Percentiles rank a stretch among this genome's conserved stretches.
phyloP scores from a whole-genome alignment of 2,329 filamentous ascomycete genomes.

The Cercospora sp. region DNA sequence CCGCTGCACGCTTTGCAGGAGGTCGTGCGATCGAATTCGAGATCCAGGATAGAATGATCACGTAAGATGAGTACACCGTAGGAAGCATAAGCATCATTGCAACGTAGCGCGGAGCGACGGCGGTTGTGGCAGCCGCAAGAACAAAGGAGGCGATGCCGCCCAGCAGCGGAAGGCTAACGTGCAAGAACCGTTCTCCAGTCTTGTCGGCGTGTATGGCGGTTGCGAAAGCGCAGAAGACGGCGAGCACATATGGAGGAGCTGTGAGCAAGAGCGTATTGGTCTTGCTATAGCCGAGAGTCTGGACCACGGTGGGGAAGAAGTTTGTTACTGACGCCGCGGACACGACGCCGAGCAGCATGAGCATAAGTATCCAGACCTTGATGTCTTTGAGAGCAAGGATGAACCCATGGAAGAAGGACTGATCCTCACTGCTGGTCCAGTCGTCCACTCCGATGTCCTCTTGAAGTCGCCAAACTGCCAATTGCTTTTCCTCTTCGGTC shows the following conservation, averaged over 20 bases:
- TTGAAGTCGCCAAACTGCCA: slow-evolving; percentile 37
- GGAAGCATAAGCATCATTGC: slow-evolving; percentile 46
- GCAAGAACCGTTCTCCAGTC: slow-evolving; percentile 44
- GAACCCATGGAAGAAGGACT: slow-evolving; percentile 38
- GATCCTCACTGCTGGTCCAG: slow-evolving; percentile 34
- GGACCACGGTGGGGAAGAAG: slow-evolving; percentile 37
- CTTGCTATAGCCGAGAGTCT: slow-evolving; percentile 39
- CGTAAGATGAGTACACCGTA: slow-evolving; percentile 38
- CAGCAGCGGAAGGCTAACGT: slow-evolving; percentile 38
- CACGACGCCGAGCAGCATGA: slow-evolving; percentile 42
- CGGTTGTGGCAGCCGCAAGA: slow-evolving; percentile 33
- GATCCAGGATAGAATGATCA: slow-evolving; percentile 73
- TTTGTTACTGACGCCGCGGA: slow-evolving; percentile 37
- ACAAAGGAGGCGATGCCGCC: slow-evolving; percentile 38
- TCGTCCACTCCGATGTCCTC: slow-evolving; percentile 40
- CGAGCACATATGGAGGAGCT: slow-evolving; percentile 40
- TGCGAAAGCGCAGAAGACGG: slow-evolving; percentile 37
- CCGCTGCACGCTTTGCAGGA: slow-evolving; percentile 70
- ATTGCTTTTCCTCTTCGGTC: slow-evolving; percentile 34
- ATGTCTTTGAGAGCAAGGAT: slow-evolving; percentile 36
- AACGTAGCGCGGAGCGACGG: slow-evolving; percentile 36
- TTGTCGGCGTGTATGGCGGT: slow-evolving; percentile 44
- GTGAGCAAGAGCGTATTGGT: slow-evolving; percentile 38
- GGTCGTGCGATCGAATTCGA: slow-evolving; percentile 72
- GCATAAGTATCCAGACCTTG: slow-evolving; percentile 40